phyloP scores from a whole-genome alignment of 257 asterid genomes.

The Henckelia pumila region DNA sequence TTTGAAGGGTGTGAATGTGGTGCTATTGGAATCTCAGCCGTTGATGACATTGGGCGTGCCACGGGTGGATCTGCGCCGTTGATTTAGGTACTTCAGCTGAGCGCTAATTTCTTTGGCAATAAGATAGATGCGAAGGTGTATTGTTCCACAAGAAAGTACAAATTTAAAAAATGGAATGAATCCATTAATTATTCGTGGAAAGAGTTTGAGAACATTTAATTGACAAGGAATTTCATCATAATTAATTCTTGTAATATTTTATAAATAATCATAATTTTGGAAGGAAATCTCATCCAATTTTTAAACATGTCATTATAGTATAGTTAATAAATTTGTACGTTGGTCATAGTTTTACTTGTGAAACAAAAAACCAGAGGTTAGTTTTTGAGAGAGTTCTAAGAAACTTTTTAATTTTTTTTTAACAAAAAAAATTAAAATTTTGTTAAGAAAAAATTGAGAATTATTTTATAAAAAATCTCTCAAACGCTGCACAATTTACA shows the following conservation, averaged over 20 bases:
- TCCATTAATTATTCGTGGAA: too few species aligned
- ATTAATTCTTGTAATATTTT: neutral
- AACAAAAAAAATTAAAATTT: too few species aligned
- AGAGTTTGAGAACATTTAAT: too few species aligned
- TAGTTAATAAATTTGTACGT: too few species aligned
- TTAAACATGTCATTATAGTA: neutral
- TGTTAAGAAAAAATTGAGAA: too few species aligned
- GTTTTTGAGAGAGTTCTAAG: too few species aligned
- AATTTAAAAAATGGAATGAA: neutral
- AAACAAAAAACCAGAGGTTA: too few species aligned
- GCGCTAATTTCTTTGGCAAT: constrained; percentile 25
- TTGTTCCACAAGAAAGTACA: constrained; percentile 36
- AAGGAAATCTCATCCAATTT: neutral
- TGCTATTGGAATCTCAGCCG: constrained; percentile 28
- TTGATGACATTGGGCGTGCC: constrained; percentile 14
- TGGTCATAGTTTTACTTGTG: neutral
- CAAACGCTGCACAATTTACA: neutral
- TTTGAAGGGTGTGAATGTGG: constrained; percentile 29
- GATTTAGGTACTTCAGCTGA: constrained; percentile 25
- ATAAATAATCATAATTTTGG: neutral
- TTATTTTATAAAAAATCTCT: too few species aligned
- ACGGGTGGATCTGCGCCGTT: constrained; percentile 36
- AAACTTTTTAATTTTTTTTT: too few species aligned
- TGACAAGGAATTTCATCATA: too few species aligned
- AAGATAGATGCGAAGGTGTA: constrained; percentile 22